Conservation (phyloP, 306 rosid species). For the Boehmeria nivea region DNA sequence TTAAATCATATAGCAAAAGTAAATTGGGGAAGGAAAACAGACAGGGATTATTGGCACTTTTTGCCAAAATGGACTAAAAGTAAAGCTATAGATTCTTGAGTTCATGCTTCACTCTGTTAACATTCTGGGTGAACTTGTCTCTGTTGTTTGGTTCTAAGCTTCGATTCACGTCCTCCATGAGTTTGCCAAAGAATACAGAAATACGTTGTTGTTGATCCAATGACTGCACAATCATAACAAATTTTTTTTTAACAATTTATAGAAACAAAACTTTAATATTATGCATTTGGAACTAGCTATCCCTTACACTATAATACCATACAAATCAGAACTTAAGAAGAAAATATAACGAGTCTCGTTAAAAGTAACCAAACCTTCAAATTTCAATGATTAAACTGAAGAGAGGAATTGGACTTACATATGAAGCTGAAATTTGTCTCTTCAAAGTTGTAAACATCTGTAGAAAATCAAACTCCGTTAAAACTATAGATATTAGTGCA, state of each 20-base stretch:
- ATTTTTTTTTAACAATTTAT: neutral
- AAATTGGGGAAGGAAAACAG: too few relatives aligned
- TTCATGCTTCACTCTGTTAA: conserved; percentile 29
- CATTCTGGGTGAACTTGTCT: conserved; percentile 41
- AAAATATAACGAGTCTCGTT: too few relatives aligned
- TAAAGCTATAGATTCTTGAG: conserved; percentile 6
- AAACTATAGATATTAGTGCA: too few relatives aligned
- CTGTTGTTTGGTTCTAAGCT: conserved; percentile 38
- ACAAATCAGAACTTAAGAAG: too few relatives aligned
- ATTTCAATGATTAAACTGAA: neutral
- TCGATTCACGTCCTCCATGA: conserved; percentile 34
- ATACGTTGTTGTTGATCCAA: conserved; percentile 31
- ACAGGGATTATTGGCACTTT: too few relatives aligned
- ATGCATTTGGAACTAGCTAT: neutral
- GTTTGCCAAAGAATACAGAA: conserved; percentile 32
- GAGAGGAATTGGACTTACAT: conserved; percentile 17
- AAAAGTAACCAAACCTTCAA: too few relatives aligned
- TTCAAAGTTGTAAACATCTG: conserved; percentile 33
- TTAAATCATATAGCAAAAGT: too few relatives aligned
- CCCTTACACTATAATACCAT: too few relatives aligned
- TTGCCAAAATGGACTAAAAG: too few relatives aligned
- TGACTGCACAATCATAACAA: conserved; percentile 24
- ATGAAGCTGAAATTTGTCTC: conserved; percentile 31
- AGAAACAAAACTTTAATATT: neutral
- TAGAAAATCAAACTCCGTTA: conserved; percentile 4